Evolutionary conservation across 1,284 basidiomycete species (phyloP).

Genomic region (Cryptococcus hybrid): DNA sequence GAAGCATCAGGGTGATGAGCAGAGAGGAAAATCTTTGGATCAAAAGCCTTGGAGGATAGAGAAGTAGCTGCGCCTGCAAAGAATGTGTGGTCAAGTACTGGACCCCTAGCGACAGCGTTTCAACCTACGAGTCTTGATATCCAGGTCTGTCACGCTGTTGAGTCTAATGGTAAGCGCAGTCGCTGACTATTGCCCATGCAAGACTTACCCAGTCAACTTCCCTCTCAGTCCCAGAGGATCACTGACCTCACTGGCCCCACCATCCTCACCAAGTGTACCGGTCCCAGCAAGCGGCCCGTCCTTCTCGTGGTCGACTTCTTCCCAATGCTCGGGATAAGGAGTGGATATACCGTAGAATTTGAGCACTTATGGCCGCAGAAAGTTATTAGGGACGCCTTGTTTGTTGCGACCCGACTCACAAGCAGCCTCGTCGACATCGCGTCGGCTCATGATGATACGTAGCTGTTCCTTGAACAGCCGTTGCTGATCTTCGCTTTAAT

Average conservation of each 20-base stretch:
- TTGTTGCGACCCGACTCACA: slow-evolving; percentile 12
- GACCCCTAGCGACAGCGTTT: not conserved
- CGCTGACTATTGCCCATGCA: not conserved
- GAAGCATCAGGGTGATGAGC: slow-evolving; percentile 93
- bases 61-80: slow-evolving; percentile 56
- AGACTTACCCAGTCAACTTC: slow-evolving; percentile 37
- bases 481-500: too few relatives aligned
- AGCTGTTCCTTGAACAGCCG: too few relatives aligned
- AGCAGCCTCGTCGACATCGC: slow-evolving; percentile 40
- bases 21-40: slow-evolving; percentile 90
- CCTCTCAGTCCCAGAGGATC: slow-evolving; percentile 48
- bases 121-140: slow-evolving; percentile 40
- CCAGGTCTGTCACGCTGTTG: slow-evolving; percentile 29
- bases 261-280: slow-evolving; percentile 31
- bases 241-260: slow-evolving; percentile 39
- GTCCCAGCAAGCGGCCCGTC: slow-evolving; percentile 44
- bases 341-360: slow-evolving; percentile 49
- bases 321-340: slow-evolving; percentile 46
- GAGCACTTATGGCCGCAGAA: slow-evolving; percentile 28
- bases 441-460: slow-evolving; percentile 23
- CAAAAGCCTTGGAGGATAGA: slow-evolving; percentile 90
- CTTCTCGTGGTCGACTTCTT: slow-evolving; percentile 47
- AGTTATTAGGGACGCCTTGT: not conserved
- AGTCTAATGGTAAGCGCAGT: not conserved
- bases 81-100: not conserved